These are phyloP conservation scores for Papiliotrema flavescens DNA, from an alignment of 1,284 basidiomycete species.

Conservation along the genomic window DNA sequence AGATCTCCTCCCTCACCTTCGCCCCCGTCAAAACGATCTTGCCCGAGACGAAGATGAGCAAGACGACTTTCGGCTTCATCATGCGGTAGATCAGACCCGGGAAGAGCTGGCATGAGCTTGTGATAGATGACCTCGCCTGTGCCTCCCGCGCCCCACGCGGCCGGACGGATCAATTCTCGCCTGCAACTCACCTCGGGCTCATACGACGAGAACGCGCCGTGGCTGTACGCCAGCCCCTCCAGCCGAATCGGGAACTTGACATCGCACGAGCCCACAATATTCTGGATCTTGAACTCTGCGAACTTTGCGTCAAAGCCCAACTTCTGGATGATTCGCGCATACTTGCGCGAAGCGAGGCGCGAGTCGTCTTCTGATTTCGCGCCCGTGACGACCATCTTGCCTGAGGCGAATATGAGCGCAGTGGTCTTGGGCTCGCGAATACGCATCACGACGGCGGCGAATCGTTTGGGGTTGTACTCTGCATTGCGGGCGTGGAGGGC, in stretches of 20 bases:
- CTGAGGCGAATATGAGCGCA: conserved; percentile 97
- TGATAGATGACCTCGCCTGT: not conserved
- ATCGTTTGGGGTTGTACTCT: conserved; percentile 99
- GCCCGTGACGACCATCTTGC: conserved; percentile 99
- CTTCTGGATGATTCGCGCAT: conserved; percentile 99
- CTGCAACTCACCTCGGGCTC: conserved; percentile 78
- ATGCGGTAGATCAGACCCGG: conserved; percentile 99
- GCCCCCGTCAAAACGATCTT: conserved; percentile 99
- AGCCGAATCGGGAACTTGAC: conserved; percentile 99
- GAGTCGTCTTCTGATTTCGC: conserved; percentile 99
- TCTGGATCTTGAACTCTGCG: conserved; percentile 99
- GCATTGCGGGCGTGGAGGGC: conserved; percentile 97
- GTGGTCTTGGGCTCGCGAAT: conserved; percentile 99
- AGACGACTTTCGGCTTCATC: conserved; percentile 99
- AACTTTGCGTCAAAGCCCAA: conserved; percentile 99
- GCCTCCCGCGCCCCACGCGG: no score
- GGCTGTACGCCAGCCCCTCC: conserved; percentile 95
- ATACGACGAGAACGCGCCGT: conserved; percentile 97
- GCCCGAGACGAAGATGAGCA: conserved; percentile 97
- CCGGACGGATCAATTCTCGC: no score
- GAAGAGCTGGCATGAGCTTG: conserved; percentile 65
- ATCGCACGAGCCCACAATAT: conserved; percentile 97
- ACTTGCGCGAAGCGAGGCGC: conserved; percentile 94
- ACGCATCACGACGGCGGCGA: conserved; percentile 99
- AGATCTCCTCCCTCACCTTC: conserved; percentile 99